Evolutionary conservation across 2,329 filamentous ascomycete genomes (phyloP).

Genomic region (Aspergillus ustus): DNA sequence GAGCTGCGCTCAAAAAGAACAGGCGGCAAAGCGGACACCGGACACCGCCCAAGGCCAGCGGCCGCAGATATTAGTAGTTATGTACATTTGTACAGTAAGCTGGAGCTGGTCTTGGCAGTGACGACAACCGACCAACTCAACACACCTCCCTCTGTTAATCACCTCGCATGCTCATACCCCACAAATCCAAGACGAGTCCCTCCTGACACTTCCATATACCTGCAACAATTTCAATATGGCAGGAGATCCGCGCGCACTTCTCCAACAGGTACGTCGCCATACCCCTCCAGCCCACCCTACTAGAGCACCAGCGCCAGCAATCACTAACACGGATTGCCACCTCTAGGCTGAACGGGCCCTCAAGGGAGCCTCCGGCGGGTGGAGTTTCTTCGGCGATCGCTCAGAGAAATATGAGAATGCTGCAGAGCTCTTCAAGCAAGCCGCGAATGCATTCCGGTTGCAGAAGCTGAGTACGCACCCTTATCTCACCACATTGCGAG

Average conservation of each 20-base stretch:
- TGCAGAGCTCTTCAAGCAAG: constrained; percentile 83
- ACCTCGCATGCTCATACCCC: not conserved
- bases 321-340: constrained; percentile 33
- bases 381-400: constrained; percentile 85
- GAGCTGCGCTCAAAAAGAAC: not conserved
- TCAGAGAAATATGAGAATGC: constrained; percentile 90
- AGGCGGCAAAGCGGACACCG: not conserved
- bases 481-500: constrained; percentile 6
- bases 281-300: constrained; percentile 18
- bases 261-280: constrained; percentile 69
- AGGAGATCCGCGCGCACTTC: constrained; percentile 75
- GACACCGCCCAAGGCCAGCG: not conserved
- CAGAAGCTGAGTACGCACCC: constrained; percentile 73
- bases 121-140: constrained; percentile 7
- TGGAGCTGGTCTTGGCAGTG: constrained; percentile 4
- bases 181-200: not conserved
- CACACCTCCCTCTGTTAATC: not conserved
- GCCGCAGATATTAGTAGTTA: too few species aligned
- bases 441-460: constrained; percentile 89
- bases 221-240: constrained; percentile 60
- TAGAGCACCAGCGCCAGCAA: constrained; percentile 24
- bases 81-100: too few species aligned
- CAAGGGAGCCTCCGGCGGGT: constrained; percentile 74
- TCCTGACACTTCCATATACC: not conserved
- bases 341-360: constrained; percentile 83